phyloP scores from a whole-genome alignment of 768 basidiomycete genomes.

The Rubroboletus pulcherrimus region DNA sequence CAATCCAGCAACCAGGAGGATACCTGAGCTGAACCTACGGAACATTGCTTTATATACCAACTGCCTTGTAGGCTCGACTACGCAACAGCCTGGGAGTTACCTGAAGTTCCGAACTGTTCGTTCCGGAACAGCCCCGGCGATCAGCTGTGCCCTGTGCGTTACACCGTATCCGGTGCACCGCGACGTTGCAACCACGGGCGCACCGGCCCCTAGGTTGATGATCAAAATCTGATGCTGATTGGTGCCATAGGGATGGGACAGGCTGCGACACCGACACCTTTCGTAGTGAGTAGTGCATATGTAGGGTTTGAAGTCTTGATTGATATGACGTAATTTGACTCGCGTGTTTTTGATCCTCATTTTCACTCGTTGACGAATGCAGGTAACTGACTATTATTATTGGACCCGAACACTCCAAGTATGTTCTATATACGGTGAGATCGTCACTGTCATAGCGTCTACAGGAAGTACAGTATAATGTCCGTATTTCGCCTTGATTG shows the following conservation, averaged over 20 bases:
- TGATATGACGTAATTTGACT: not conserved
- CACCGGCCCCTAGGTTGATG: not conserved
- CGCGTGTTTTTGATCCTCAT: too few species aligned
- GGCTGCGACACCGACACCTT: too few species aligned
- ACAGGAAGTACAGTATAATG: not conserved
- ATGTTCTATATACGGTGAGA: not conserved
- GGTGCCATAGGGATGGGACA: not conserved
- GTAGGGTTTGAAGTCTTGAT: not conserved
- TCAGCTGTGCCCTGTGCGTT: not conserved
- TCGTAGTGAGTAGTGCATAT: too few species aligned
- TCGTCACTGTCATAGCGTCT: not conserved
- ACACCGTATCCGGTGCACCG: not conserved
- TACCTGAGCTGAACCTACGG: not conserved
- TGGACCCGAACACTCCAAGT: not conserved
- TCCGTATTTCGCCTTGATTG: not conserved
- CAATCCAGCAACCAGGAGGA: slow-evolving; percentile 2
- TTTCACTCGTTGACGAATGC: not conserved
- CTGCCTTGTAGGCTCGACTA: not conserved
- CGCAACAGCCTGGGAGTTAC: not conserved
- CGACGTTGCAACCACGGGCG: not conserved
- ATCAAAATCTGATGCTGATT: not conserved
- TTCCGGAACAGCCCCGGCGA: not conserved
- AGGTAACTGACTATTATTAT: not conserved
- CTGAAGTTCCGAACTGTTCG: not conserved
- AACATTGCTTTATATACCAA: slow-evolving; percentile 15